Percentiles rank a stretch among this genome's conserved stretches.
Conservation (phyloP, 2,329 filamentous ascomycete genomes). For the Ophiostoma sp. region DNA sequence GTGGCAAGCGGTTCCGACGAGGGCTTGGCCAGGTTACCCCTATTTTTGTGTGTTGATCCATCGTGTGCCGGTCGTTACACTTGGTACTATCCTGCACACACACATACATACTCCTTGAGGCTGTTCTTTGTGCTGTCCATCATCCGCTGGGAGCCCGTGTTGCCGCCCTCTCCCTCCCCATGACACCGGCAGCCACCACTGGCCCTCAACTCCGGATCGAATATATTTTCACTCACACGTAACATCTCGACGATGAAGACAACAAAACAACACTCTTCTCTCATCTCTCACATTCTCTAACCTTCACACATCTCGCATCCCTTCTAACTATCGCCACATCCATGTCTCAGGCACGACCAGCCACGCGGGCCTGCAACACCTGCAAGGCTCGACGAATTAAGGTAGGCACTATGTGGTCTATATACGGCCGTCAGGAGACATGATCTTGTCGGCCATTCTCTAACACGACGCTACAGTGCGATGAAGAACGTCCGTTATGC, state of each 20-base stretch:
- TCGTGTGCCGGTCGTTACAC: neutral
- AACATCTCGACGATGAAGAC: neutral
- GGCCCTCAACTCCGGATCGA: neutral
- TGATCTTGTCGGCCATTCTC: neutral
- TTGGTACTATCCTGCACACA: neutral
- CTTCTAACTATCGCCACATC: too few species aligned
- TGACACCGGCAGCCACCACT: neutral
- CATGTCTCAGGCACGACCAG: conserved; percentile 5
- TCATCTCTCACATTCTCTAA: neutral
- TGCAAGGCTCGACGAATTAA: neutral
- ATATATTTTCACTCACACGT: neutral
- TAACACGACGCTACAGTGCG: neutral
- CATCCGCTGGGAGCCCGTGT: neutral
- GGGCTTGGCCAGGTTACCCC: neutral
- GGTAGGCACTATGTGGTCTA: neutral
- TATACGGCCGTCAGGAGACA: neutral
- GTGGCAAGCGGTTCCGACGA: neutral
- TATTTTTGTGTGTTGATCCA: neutral
- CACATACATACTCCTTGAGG: neutral
- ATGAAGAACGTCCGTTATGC: neutral
- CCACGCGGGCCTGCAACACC: neutral
- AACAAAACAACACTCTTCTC: neutral
- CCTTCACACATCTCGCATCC: too few species aligned
- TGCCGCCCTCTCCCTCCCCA: neutral
- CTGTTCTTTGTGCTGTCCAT: neutral